Evolutionary conservation across 192 early-diverging fungal genomes (phyloP), one percentile per base, ranked within the genome.

Genomic region (Coemansia reversa): DNA sequence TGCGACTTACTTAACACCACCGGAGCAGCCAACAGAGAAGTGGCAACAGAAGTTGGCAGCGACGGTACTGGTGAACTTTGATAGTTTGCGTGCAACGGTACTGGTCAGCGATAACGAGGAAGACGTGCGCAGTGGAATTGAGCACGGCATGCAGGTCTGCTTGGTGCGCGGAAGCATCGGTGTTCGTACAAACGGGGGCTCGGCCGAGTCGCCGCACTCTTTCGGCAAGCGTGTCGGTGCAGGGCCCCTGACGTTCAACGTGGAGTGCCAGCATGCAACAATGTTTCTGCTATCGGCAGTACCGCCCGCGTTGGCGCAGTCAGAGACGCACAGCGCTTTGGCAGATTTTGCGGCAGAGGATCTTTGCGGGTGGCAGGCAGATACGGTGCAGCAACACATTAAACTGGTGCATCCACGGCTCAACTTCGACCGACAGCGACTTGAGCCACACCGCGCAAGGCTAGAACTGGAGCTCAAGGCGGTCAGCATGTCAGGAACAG

Each of bases 21-120:
- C 23, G 0, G n/a, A 74, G 70, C 57, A 58, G 5, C 51, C 74
- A 3, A 19, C 74, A 0, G 70, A 76, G 50, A 61, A 64, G 28
- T 67, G 79, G 48, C 70, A 75, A 25, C 63, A 56, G 45, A 25
- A n/a, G 2, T 39, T 76, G 27, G 60, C 67, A 3, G 79, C 75
- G 11, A 82, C 79, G 0, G 28, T 67, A 4, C 39, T 50, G 20
- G 52, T 74, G 48, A 35, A 42, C 39, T 82, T 82, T 42, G 64
- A 76, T 20, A 60, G 62, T 18, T 29, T 76, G n/a, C 67, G 79
- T 11, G 23, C 55, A 12, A 82, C 74, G 1, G 30, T 76, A 22
- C 33, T 76, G 70, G 74, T 71, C 6, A 67, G 74, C 50, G 79
- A 82, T 47, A 82, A 76, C 55, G 79, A 76, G 5, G 79, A 82